Evolutionary conservation across 2,329 filamentous ascomycete genomes (phyloP), one percentile per base, ranked within the genome.

Genomic region (Colletotrichum tropicicola): DNA sequence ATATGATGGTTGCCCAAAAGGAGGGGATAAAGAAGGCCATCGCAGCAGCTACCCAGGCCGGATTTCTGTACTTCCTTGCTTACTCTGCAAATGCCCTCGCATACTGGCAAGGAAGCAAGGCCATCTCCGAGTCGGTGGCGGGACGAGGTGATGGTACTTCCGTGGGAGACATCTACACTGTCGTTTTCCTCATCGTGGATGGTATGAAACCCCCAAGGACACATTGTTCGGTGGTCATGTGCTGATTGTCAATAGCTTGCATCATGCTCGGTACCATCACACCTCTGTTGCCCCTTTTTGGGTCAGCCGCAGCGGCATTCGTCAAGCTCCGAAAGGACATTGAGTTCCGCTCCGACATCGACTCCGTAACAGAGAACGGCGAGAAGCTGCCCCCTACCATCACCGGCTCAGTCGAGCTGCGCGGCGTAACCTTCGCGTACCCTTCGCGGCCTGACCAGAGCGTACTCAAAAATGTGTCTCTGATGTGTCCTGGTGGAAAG

Each of bases 61-160:
- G 89, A 9, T 73, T 85, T 15, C 77, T 91, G 6, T 92, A 90
- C 72, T 91, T 92, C 67, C 86, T 92, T 68, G 87, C 88, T 4
- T 91, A 90, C 68, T 84, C 87, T 2, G 88, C 87, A 6, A 91
- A 91, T 72, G 88, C 87, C 2, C 78, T 92, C 13, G 87, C 89
- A 0, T 91, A 90, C 71, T 92, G 88, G 87, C 85, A 91, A 72
- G 89, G 89, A 49, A 89, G 86, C 67, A 81, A 78, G 35, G 83
- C 83, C 54, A 83, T 83, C 68, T 78, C 79, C 15, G 73, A 77
- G 6, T 73, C 79, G 2, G 74, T 79, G 7, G 73, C 74, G 4
- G 76, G 77, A 4, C 72, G 73, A 21, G 71, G 71, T 1, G 67
- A 72, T 25, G 75, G 74, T 17, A 72, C 77, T 5, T 79, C 79